These are phyloP conservation scores for Larix kaempferi DNA, from an alignment of 75 land plant species.

Conservation along the genomic window DNA sequence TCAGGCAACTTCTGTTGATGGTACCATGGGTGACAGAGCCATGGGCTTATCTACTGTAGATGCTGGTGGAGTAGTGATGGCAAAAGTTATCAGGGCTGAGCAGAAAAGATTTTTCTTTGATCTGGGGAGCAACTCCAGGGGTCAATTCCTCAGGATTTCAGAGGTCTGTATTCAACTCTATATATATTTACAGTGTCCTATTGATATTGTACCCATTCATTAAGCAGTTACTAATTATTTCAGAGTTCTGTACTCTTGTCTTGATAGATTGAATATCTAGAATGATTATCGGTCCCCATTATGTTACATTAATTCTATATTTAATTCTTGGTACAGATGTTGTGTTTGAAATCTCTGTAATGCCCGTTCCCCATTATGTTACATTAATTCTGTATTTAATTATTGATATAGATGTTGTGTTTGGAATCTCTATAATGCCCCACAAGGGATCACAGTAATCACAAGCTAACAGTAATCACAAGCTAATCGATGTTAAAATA, in stretches of 20 bases:
- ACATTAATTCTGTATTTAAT: slow-evolving; percentile 3
- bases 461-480: too few species aligned
- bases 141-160: slow-evolving; percentile 89
- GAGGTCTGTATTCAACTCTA: slow-evolving; percentile 43
- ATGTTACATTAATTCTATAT: not conserved
- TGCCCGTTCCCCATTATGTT: too few species aligned
- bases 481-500: not conserved
- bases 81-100: slow-evolving; percentile 92
- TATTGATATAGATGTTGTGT: not conserved
- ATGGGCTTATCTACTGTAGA: slow-evolving; percentile 45
- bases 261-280: too few species aligned
- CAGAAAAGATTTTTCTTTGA: slow-evolving; percentile 99
- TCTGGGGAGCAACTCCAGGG: slow-evolving; percentile 88
- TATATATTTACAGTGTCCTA: too few species aligned
- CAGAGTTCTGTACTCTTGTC: too few species aligned
- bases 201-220: not conserved
- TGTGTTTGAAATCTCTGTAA: not conserved
- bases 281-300: not conserved
- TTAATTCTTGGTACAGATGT: not conserved
- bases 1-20: slow-evolving; percentile 36
- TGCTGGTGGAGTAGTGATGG: slow-evolving; percentile 49
- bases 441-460: too few species aligned
- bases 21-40: slow-evolving; percentile 43
- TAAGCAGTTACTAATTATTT: not conserved
- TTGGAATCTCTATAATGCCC: not conserved